phyloP scores from a whole-genome alignment of 1,139 yeast genomes.

The Zygoascus sp. region DNA sequence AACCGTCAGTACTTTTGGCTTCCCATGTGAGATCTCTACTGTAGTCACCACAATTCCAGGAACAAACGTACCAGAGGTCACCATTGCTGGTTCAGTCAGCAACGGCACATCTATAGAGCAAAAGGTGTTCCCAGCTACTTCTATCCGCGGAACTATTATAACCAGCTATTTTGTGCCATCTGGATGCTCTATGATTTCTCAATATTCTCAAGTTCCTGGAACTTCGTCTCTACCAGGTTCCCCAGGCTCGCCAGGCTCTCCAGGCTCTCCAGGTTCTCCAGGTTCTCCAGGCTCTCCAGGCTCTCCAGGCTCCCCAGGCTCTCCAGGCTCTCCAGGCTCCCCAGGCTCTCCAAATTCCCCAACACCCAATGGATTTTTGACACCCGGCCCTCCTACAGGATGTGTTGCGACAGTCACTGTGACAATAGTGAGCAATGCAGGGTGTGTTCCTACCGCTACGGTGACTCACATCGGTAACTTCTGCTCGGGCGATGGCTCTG shows the following conservation, averaged over 20 bases:
- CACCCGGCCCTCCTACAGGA: conserved; percentile 6
- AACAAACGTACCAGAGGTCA: not conserved
- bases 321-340: conserved; percentile 5
- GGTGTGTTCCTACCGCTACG: conserved; percentile 12
- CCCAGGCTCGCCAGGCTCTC: conserved; percentile 6
- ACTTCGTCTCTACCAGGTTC: not conserved
- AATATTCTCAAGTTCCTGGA: not conserved
- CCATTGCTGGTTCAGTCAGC: not conserved
- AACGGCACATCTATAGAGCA: not conserved
- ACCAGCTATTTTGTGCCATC: not conserved
- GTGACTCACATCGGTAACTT: conserved; percentile 11
- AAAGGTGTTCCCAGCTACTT: not conserved
- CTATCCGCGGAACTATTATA: conserved; percentile 12
- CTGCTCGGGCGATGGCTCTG: no score
- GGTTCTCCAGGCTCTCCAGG: conserved; percentile 11
- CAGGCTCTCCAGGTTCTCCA: conserved; percentile 9
- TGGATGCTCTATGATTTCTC: not conserved
- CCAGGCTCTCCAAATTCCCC: conserved; percentile 8
- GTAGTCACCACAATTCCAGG: conserved; percentile 3
- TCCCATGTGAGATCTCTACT: not conserved
- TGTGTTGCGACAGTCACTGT: conserved; percentile 15
- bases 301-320: conserved; percentile 1
- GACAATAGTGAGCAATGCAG: conserved; percentile 8
- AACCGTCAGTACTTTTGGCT: not conserved
- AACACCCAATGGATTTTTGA: conserved; percentile 3